Percentiles rank a stretch among this genome's conserved stretches.
Conservation (phyloP, 768 basidiomycete species). For the Pulveroboletus ravenelii region DNA sequence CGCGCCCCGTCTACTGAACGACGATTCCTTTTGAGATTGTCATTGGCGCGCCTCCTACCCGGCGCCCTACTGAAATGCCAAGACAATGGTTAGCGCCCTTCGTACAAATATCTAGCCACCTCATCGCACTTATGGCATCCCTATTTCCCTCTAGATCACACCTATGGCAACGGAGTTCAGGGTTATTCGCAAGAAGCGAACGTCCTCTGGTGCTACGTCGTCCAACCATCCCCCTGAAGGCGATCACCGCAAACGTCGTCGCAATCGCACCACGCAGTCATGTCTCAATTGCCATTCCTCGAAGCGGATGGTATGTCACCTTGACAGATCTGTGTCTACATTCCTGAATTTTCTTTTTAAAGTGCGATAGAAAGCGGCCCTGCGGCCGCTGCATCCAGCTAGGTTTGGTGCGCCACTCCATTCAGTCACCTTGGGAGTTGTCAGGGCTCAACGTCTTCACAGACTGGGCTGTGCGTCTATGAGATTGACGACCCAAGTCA, state of each 20-base stretch:
- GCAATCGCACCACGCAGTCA: conserved; percentile 70
- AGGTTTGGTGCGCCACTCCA: conserved; percentile 32
- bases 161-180: conserved; percentile 28
- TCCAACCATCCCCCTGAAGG: conserved; percentile 36
- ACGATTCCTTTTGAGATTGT: conserved; percentile 10
- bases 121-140: conserved; percentile 1
- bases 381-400: conserved; percentile 43
- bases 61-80: conserved; percentile 17
- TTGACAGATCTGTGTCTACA: neutral
- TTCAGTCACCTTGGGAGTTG: conserved; percentile 18
- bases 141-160: neutral
- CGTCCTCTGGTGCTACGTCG: conserved; percentile 20
- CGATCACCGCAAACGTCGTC: conserved; percentile 58
- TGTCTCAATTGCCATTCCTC: conserved; percentile 72
- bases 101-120: conserved; percentile 28
- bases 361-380: conserved; percentile 48
- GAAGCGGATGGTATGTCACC: conserved; percentile 57
- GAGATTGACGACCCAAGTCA: conserved; percentile 74
- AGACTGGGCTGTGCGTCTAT: conserved; percentile 83
- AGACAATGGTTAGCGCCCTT: conserved; percentile 6
- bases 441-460: neutral
- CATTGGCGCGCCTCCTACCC: neutral
- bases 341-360: neutral
- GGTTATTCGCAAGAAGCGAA: conserved; percentile 30
- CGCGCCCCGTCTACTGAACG: conserved; percentile 2